These are phyloP conservation scores for Macrophomina phaseolina DNA, from an alignment of 2,329 filamentous ascomycete species.

Conservation along the genomic window DNA sequence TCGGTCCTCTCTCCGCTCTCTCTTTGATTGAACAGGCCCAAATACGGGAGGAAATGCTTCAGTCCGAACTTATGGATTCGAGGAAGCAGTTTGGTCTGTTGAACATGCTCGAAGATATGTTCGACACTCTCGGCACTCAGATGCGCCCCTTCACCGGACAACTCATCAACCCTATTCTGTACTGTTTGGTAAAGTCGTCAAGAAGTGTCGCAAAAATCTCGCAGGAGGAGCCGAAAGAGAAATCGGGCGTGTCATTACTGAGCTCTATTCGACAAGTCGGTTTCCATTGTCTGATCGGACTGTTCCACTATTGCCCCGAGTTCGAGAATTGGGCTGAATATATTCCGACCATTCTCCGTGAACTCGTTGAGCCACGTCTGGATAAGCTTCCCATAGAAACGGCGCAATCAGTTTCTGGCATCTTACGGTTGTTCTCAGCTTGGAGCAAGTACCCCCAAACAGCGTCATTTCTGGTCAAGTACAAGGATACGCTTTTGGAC, in stretches of 20 bases:
- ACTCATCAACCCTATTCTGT: constrained; percentile 78
- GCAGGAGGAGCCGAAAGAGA: constrained; percentile 38
- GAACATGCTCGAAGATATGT: constrained; percentile 87
- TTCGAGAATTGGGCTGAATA: constrained; percentile 75
- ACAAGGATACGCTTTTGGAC: constrained; percentile 65
- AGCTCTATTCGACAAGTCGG: constrained; percentile 72
- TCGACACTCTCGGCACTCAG: constrained; percentile 80
- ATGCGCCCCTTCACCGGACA: constrained; percentile 70
- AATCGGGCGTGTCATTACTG: constrained; percentile 47
- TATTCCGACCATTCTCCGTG: constrained; percentile 70
- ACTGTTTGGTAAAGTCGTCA: constrained; percentile 76
- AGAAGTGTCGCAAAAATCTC: constrained; percentile 41
- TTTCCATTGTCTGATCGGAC: constrained; percentile 79
- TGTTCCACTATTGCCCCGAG: constrained; percentile 75
- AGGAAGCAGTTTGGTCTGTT: constrained; percentile 89
- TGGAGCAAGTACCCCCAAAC: constrained; percentile 75
- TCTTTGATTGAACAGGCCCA: constrained; percentile 60
- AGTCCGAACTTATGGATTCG: constrained; percentile 64
- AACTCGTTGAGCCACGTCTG: constrained; percentile 78
- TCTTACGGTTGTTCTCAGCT: constrained; percentile 78
- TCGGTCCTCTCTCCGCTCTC: constrained; percentile 71
- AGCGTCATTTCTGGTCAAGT: constrained; percentile 71
- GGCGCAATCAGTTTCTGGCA: constrained; percentile 84
- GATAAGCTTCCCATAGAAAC: constrained; percentile 83
- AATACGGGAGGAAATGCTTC: constrained; percentile 60